Evolutionary conservation across 2,329 filamentous ascomycete genomes (phyloP), one percentile per base, ranked within the genome.

Genomic region (Fusarium sarcochroum): DNA sequence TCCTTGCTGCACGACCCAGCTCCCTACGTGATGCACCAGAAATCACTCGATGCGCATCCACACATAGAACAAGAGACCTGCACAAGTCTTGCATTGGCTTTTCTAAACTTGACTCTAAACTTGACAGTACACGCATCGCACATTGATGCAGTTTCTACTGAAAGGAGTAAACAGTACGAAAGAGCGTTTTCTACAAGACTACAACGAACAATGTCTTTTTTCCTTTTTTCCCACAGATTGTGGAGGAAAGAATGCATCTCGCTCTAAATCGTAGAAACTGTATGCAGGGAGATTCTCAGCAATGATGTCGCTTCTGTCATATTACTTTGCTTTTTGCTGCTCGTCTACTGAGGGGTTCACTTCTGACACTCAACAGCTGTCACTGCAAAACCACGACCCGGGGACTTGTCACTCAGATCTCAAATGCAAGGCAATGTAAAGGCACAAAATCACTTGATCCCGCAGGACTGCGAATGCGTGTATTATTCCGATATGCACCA

Each of bases 321-420:
- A 7, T 27, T 51, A 13, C 45, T 40, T 58, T 68, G 49, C 65
- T 58, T 66, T 66, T 63, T 57, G 17, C 18, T 30, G 27, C 27
- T 30, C 10, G 27, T 30, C 13, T 30, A 13, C 27, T 30, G 7
- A 14, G 13, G 21, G 13, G 7, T 50, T 34, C 13, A 30, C 25
- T 38, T 54, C 40, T 48, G 46, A 44, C 42, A 20, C 35, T 18
- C 23, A 25, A 25, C 20, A 51, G 35, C 37, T 25, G 7, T 30
- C n/a, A 20, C 50, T 57, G 34, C 25, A 18, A 18, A 34, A 35
- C 30, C 20, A 41, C 44, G 38, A 30, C 38, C 15, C 9, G 20
- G 20, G 6, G 10, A 17, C 21, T 23, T 13, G n/a, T 17, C 21
- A 41, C 23, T 30, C 23, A 17, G 18, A 37, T 50, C 6, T 14